phyloP scores from a whole-genome alignment of 2,329 filamentous ascomycete species.

The Colletotrichum chlorophyti region DNA sequence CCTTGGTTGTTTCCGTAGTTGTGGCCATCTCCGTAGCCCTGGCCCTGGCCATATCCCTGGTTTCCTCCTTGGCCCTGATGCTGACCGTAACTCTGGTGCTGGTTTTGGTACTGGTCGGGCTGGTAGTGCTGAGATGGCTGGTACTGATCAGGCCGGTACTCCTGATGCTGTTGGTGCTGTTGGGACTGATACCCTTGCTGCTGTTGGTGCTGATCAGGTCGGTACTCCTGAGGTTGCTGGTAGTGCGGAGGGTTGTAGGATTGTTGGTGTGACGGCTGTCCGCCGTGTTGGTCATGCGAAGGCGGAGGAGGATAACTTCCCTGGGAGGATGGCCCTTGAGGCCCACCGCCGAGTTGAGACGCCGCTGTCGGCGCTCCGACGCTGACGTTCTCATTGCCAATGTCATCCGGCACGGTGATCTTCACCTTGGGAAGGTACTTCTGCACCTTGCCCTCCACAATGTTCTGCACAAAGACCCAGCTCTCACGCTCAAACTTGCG shows the following conservation, averaged over 20 bases:
- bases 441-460: slow-evolving; percentile 53
- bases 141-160: slow-evolving; percentile 23
- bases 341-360: slow-evolving; percentile 40
- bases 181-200: slow-evolving; percentile 10
- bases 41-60: slow-evolving; percentile 24
- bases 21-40: slow-evolving; percentile 20
- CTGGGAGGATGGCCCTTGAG: slow-evolving; percentile 34
- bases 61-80: slow-evolving; percentile 20
- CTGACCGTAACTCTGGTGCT: neutral
- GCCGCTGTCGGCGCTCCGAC: slow-evolving; percentile 44
- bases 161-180: slow-evolving; percentile 32
- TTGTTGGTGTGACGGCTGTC: slow-evolving; percentile 34
- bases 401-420: slow-evolving; percentile 53
- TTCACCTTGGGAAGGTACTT: slow-evolving; percentile 53
- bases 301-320: slow-evolving; percentile 31
- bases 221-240: slow-evolving; percentile 30
- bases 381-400: slow-evolving; percentile 53
- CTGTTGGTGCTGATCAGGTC: slow-evolving; percentile 17
- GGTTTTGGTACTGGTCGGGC: slow-evolving; percentile 15
- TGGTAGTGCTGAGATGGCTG: slow-evolving; percentile 30
- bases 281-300: slow-evolving; percentile 25
- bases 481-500: slow-evolving; percentile 53
- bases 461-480: slow-evolving; percentile 53
- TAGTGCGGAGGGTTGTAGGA: slow-evolving; percentile 34
- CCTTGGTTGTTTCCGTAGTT: slow-evolving; percentile 31